Evolutionary conservation across 208 protist genomes (phyloP).

Genomic region (Phytomonas francai): DNA sequence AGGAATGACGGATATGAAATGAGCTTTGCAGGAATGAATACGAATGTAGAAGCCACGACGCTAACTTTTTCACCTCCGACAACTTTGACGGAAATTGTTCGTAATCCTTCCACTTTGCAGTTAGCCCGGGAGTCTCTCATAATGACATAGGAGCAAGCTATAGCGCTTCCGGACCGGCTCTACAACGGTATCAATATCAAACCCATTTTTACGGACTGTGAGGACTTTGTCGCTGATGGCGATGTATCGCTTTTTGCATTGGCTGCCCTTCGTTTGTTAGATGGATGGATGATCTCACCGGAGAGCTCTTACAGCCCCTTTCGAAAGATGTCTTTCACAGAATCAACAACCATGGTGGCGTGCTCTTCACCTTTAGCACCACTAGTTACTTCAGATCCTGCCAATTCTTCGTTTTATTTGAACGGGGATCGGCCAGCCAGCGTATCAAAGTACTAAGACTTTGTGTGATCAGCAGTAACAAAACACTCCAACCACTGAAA

Average conservation of each 20-base stretch:
- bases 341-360: slow-evolving; percentile 24
- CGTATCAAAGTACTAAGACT: neutral
- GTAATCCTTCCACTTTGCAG: slow-evolving; percentile 7
- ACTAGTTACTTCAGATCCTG: neutral
- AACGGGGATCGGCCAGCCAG: neutral
- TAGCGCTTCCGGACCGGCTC: slow-evolving; percentile 16
- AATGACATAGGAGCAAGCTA: slow-evolving; percentile 2
- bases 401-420: neutral
- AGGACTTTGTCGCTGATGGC: slow-evolving; percentile 33
- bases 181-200: slow-evolving; percentile 41
- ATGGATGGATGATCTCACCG: slow-evolving; percentile 33
- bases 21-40: neutral
- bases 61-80: neutral
- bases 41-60: neutral
- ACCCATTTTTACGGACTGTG: slow-evolving; percentile 29
- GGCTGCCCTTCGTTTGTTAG: slow-evolving; percentile 30
- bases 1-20: neutral
- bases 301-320: slow-evolving; percentile 18
- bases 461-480: neutral
- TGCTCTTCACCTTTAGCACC: slow-evolving; percentile 1
- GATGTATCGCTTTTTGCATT: slow-evolving; percentile 31
- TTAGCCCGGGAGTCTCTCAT: slow-evolving; percentile 5
- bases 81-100: slow-evolving; percentile 15
- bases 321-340: slow-evolving; percentile 37
- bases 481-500: neutral